Evolutionary conservation across 306 rosid species (phyloP).

Genomic region (Lathyrus tuberosus): DNA sequence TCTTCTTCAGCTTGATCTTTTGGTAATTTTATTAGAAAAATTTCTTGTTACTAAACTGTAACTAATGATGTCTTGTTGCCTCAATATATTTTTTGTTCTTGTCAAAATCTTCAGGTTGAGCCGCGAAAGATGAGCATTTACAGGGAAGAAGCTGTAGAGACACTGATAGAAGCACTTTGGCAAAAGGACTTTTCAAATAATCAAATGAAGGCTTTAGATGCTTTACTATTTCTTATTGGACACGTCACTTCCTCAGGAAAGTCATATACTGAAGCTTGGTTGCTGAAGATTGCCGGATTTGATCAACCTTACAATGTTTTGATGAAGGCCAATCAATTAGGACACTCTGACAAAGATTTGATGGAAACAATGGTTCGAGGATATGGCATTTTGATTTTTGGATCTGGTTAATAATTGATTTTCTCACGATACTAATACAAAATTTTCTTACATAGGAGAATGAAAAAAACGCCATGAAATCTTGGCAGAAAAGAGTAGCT

Average conservation of each 20-base stretch:
- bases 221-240: conserved; percentile 74
- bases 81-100: conserved; percentile 26
- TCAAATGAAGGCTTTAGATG: conserved; percentile 71
- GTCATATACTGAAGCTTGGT: conserved; percentile 75
- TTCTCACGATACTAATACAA: conserved; percentile 31
- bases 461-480: conserved; percentile 68
- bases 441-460: conserved; percentile 59
- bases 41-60: conserved; percentile 6
- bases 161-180: conserved; percentile 72
- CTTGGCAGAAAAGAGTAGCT: conserved; percentile 85
- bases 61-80: background rate
- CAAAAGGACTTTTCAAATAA: conserved; percentile 67
- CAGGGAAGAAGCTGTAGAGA: conserved; percentile 88
- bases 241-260: conserved; percentile 71
- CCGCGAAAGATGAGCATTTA: conserved; percentile 94
- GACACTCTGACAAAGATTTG: conserved; percentile 50
- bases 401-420: conserved; percentile 32
- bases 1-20: conserved; percentile 95
- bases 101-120: conserved; percentile 62
- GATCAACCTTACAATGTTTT: conserved; percentile 75
- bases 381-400: conserved; percentile 34
- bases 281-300: conserved; percentile 86
- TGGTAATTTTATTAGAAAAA: conserved; percentile 54
- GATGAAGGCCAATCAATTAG: conserved; percentile 62
- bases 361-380: conserved; percentile 65